Evolutionary conservation across 1,284 basidiomycete genomes (phyloP), one percentile per base, ranked within the genome.

Genomic region (Xerocomus cyaneibrunnescens): DNA sequence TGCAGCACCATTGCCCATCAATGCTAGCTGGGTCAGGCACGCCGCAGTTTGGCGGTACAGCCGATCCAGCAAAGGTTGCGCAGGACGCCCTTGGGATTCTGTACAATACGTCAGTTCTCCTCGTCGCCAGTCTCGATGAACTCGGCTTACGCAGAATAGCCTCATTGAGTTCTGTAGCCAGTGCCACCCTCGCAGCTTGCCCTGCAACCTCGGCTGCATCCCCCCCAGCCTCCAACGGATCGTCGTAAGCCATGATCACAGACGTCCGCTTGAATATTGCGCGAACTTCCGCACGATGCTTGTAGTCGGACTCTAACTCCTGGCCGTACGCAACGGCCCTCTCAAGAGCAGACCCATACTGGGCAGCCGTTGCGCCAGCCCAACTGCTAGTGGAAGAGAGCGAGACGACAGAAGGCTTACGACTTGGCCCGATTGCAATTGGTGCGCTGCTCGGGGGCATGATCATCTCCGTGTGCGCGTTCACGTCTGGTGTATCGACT

Each of bases 61-160:
- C 52, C 78, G 83, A 66, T 93, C 90, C 51, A 93, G 74, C 19
- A 84, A 75, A 7, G 90, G 87, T 48, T 77, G 78, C 14, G 80
- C 74, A 3, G 88, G 88, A 22, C 79, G 79, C 14, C 86, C 87
- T 72, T 89, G 86, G 0, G 89, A 92, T 69, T 83, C 89, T 92
- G 25, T 7, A 58, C 25, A 49, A 44, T 25, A 41, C 30, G n/a
- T 55, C 16, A 62, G 50, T 16, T 16, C 14, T 25, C 51, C 35
- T 45, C 45, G 3, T 48, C 36, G 5, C 5, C 36, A 42, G 36
- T 53, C 32, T 17, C 12, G 14, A 48, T 38, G 27, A 47, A 51
- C 41, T 48, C 42, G 40, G 72, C 87, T 54, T 59, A 92, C 89
- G 86, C 47, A 93, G 72, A 52, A 93, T 91, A 21, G 84, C 88